Percentiles rank a stretch among this genome's conserved stretches.
Conservation (phyloP, 192 early-diverging fungal species). For the Backusella morwellensis region DNA sequence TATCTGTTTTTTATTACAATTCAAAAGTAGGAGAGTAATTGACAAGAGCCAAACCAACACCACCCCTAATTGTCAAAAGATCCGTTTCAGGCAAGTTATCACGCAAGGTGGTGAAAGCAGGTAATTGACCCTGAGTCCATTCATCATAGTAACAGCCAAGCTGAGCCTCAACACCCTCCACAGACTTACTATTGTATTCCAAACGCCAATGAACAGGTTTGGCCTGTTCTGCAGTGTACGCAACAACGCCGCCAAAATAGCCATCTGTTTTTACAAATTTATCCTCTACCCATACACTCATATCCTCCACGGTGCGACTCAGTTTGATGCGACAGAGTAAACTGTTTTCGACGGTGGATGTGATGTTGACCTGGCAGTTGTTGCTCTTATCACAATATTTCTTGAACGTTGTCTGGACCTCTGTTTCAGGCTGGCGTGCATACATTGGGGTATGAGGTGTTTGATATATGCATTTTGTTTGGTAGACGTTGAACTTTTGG, state of each 20-base stretch:
- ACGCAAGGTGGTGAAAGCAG: constrained; percentile 42
- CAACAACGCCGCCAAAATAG: constrained; percentile 1
- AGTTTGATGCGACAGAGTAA: constrained; percentile 34
- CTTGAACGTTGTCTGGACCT: background rate
- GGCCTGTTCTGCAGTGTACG: constrained; percentile 2
- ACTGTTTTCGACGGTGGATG: constrained; percentile 32
- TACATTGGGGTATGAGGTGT: background rate
- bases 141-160: constrained; percentile 52
- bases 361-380: constrained; percentile 27
- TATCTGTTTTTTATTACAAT: background rate
- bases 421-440: background rate
- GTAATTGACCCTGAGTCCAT: constrained; percentile 46
- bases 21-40: background rate
- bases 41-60: constrained; percentile 23
- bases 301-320: constrained; percentile 12
- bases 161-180: constrained; percentile 22
- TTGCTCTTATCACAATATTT: constrained; percentile 1
- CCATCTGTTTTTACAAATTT: background rate
- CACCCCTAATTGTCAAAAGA: constrained; percentile 33
- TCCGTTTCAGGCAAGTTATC: constrained; percentile 33
- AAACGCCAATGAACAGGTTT: background rate
- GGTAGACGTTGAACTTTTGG: background rate
- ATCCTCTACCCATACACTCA: constrained; percentile 3
- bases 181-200: constrained; percentile 9
- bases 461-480: constrained; percentile 8